phyloP scores from a whole-genome alignment of 2,329 filamentous ascomycete genomes.

The Plectosphaerella sp. region DNA sequence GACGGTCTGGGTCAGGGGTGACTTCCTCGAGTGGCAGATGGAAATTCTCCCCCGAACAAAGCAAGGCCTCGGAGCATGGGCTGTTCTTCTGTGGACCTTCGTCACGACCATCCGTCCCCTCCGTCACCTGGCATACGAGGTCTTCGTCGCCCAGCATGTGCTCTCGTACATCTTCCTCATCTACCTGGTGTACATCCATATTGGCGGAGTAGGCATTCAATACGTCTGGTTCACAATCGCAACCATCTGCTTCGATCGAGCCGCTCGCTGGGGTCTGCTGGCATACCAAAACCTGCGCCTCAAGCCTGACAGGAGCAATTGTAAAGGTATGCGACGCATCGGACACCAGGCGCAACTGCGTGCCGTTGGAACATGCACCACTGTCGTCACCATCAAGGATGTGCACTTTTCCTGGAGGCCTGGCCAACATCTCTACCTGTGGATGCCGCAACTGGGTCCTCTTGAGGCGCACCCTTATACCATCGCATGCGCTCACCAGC shows the following conservation, averaged over 20 bases:
- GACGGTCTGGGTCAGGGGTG: conserved; percentile 55
- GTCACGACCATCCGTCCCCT: conserved; percentile 60
- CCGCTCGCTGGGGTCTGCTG: conserved; percentile 43
- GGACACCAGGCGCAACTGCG: conserved; percentile 48
- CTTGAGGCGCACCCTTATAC: conserved; percentile 59
- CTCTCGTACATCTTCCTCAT: conserved; percentile 57
- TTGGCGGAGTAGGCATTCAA: conserved; percentile 53
- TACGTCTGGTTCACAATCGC: conserved; percentile 64
- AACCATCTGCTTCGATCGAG: conserved; percentile 58
- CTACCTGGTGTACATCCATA: conserved; percentile 59
- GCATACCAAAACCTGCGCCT: conserved; percentile 49
- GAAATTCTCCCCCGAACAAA: conserved; percentile 47
- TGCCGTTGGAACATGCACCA: conserved; percentile 46
- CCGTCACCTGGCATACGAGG: conserved; percentile 62
- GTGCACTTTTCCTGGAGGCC: conserved; percentile 55
- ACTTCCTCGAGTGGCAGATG: conserved; percentile 55
- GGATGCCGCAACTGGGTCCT: conserved; percentile 49
- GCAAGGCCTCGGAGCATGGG: conserved; percentile 66
- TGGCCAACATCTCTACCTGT: conserved; percentile 58
- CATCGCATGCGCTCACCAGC: conserved; percentile 50
- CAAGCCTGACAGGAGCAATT: conserved; percentile 32
- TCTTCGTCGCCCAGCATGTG: conserved; percentile 67
- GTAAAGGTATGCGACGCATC: conserved; percentile 41
- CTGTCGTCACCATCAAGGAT: conserved; percentile 55
- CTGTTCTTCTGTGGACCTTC: conserved; percentile 59